Percentiles rank a stretch among this genome's conserved stretches.
Evolutionary conservation across 345 rosid genomes (phyloP).

Genomic region (Acer negundo): DNA sequence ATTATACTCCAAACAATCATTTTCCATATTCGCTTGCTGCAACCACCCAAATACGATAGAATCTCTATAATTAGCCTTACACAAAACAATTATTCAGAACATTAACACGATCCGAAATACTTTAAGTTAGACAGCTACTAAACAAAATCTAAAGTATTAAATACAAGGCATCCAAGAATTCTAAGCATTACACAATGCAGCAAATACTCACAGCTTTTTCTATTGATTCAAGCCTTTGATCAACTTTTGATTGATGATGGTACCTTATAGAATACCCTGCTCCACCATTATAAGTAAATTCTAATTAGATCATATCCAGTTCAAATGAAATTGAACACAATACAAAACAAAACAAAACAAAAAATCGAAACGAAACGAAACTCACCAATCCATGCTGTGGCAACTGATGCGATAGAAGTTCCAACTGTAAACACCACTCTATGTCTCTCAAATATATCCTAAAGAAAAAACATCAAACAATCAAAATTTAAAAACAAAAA

Average conservation of each 20-base stretch:
- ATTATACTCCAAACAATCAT: not conserved
- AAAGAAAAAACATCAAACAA: constrained; percentile 13
- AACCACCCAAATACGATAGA: not conserved
- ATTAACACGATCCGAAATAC: not conserved
- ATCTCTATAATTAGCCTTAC: not conserved
- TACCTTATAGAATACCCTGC: constrained; percentile 67
- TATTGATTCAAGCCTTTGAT: constrained; percentile 67
- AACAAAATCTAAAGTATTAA: not conserved
- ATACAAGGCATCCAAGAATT: not conserved
- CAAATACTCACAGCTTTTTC: constrained; percentile 60
- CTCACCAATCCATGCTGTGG: constrained; percentile 90
- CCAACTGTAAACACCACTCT: constrained; percentile 86
- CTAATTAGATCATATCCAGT: constrained; percentile 1
- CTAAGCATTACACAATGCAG: not conserved
- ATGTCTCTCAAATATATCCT: constrained; percentile 92
- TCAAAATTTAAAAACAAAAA: not conserved
- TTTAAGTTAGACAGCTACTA: not conserved
- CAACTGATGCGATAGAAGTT: constrained; percentile 90
- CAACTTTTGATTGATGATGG: constrained; percentile 56
- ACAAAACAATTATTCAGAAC: not conserved
- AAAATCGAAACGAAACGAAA: constrained; percentile 2
- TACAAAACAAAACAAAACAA: not conserved
- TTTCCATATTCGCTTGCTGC: not conserved
- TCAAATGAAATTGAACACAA: constrained; percentile 11
- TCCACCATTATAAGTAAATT: constrained; percentile 20